These are phyloP conservation scores for Pseudoperonospora humuli DNA, from an alignment of 352 stramenopile genomes.

Conservation along the genomic window DNA sequence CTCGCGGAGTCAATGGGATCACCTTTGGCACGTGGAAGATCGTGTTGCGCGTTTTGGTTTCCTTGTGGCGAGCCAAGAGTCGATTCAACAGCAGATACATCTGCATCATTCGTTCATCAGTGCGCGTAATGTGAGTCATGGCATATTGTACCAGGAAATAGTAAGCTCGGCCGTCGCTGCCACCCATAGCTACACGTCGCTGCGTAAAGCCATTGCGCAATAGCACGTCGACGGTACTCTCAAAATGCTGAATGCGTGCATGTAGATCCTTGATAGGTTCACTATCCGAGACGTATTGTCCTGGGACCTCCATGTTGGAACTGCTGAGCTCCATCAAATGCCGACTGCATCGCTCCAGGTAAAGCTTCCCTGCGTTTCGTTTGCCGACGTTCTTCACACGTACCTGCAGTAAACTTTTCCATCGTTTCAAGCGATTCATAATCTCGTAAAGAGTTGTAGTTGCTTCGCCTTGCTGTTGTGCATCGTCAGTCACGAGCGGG, in stretches of 20 bases:
- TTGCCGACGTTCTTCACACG: slow-evolving; percentile 74
- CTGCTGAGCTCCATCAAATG: slow-evolving; percentile 84
- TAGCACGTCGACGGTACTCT: slow-evolving; percentile 80
- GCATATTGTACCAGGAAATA: slow-evolving; percentile 91
- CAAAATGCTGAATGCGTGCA: slow-evolving; percentile 85
- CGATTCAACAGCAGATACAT: slow-evolving; percentile 89
- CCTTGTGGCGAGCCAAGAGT: slow-evolving; percentile 77
- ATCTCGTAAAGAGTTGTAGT: slow-evolving; percentile 69
- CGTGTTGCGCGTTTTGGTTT: slow-evolving; percentile 83
- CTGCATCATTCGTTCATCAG: slow-evolving; percentile 92
- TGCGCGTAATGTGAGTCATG: slow-evolving; percentile 89
- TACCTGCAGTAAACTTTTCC: slow-evolving; percentile 85
- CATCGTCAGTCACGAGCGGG: slow-evolving; percentile 23
- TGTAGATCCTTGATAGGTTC: slow-evolving; percentile 90
- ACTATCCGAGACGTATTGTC: slow-evolving; percentile 87
- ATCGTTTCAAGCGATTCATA: slow-evolving; percentile 87
- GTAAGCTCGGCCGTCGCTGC: slow-evolving; percentile 83
- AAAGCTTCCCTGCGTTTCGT: slow-evolving; percentile 59
- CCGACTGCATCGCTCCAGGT: slow-evolving; percentile 83
- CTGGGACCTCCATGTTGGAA: slow-evolving; percentile 86
- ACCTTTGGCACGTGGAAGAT: slow-evolving; percentile 89
- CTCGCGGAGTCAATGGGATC: slow-evolving; percentile 87
- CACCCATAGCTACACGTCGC: slow-evolving; percentile 84
- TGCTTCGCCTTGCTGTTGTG: slow-evolving; percentile 13
- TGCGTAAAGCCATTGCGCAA: slow-evolving; percentile 87